Conservation (phyloP, 106 monocot genomes). For the Dendrobium nobile region DNA sequence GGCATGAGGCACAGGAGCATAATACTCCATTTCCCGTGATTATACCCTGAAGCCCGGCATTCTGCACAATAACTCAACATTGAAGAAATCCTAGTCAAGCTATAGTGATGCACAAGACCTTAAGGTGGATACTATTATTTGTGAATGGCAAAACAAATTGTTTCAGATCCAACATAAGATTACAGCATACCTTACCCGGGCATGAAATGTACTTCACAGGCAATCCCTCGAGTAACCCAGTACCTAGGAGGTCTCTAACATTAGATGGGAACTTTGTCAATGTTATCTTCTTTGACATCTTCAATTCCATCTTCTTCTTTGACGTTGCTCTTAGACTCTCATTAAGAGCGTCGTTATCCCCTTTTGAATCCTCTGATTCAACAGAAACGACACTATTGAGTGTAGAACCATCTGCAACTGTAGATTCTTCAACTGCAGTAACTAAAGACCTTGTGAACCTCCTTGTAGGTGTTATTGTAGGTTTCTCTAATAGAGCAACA, state of each 20-base stretch:
- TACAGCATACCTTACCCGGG: conserved; percentile 46
- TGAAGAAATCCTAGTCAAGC: background rate
- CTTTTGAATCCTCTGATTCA: conserved; percentile 14
- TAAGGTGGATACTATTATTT: background rate
- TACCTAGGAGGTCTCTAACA: conserved; percentile 61
- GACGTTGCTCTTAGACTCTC: conserved; percentile 13
- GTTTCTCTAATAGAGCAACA: conserved; percentile 1
- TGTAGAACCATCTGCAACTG: conserved; percentile 7
- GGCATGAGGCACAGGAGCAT: conserved; percentile 75
- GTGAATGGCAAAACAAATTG: background rate
- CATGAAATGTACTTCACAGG: conserved; percentile 54
- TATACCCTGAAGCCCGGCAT: conserved; percentile 51
- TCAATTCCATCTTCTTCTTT: conserved; percentile 62
- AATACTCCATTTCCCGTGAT: conserved; percentile 59
- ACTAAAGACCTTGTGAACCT: conserved; percentile 37
- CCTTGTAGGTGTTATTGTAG: conserved; percentile 6
- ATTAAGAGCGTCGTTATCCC: conserved; percentile 5
- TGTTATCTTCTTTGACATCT: conserved; percentile 83
- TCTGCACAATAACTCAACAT: conserved; percentile 19
- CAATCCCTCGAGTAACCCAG: conserved; percentile 81
- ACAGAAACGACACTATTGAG: conserved; percentile 5
- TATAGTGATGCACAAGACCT: background rate
- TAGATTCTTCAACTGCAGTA: conserved; percentile 16
- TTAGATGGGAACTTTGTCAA: conserved; percentile 58
- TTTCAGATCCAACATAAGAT: background rate